phyloP scores from a whole-genome alignment of 108 stramenopile species.

The Stephanodiscus triporus region DNA sequence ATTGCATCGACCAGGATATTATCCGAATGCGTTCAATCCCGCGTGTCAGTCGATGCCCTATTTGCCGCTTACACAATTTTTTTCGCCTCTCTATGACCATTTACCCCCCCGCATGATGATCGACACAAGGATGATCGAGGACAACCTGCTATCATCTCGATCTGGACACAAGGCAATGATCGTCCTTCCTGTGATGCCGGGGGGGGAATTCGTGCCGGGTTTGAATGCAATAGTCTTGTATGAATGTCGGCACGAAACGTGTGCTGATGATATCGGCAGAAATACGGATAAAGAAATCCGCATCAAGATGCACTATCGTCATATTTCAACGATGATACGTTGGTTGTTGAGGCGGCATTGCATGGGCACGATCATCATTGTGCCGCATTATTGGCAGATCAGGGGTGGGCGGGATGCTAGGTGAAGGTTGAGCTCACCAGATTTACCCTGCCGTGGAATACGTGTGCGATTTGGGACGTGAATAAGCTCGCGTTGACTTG shows the following conservation, averaged over 20 bases:
- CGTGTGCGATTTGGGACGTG: constrained; percentile 90
- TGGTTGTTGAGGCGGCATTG: constrained; percentile 89
- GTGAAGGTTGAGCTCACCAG: constrained; percentile 56
- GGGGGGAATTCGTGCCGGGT: constrained; percentile 92
- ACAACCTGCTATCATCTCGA: too few relatives aligned
- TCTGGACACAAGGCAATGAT: too few relatives aligned
- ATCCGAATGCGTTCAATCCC: too few relatives aligned
- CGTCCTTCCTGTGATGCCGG: constrained; percentile 85
- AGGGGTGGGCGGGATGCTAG: constrained; percentile 3
- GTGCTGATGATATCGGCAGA: constrained; percentile 84
- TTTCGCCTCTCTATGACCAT: too few relatives aligned
- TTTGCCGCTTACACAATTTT: too few relatives aligned
- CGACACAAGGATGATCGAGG: too few relatives aligned
- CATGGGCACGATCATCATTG: constrained; percentile 80
- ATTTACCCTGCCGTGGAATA: constrained; percentile 93
- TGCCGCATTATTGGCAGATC: background rate
- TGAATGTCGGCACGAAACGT: constrained; percentile 31
- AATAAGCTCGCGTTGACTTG: constrained; percentile 80
- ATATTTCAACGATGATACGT: constrained; percentile 66
- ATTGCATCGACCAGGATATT: too few relatives aligned
- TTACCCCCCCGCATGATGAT: too few relatives aligned
- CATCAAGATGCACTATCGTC: constrained; percentile 49
- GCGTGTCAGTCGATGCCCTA: too few relatives aligned
- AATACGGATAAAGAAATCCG: constrained; percentile 51
- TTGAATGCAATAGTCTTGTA: constrained; percentile 80